phyloP scores from a whole-genome alignment of 78 protist species.

The Protostelium mycophagum region DNA sequence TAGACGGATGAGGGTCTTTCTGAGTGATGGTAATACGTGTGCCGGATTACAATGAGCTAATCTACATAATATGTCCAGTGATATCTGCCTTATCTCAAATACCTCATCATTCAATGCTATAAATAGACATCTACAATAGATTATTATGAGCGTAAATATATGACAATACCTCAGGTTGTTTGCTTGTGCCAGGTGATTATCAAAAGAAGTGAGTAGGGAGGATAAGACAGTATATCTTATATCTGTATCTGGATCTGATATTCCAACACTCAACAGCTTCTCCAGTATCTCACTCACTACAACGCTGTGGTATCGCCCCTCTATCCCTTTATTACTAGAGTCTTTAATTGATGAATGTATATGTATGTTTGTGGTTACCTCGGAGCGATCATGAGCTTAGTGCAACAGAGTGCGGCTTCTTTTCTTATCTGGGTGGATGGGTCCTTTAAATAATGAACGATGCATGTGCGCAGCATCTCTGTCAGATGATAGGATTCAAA shows the following conservation, averaged over 20 bases:
- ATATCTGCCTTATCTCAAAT: slow-evolving; percentile 77
- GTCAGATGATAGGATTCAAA: slow-evolving; percentile 52
- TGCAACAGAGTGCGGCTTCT: slow-evolving; percentile 40
- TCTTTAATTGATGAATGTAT: not conserved
- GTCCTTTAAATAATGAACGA: slow-evolving; percentile 72
- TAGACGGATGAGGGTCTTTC: slow-evolving; percentile 88
- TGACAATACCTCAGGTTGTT: slow-evolving; percentile 64
- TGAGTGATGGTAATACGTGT: slow-evolving; percentile 86
- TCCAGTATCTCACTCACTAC: slow-evolving; percentile 70
- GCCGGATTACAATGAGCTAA: slow-evolving; percentile 92
- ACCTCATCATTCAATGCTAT: slow-evolving; percentile 73
- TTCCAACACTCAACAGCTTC: slow-evolving; percentile 60
- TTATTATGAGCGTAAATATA: slow-evolving; percentile 71
- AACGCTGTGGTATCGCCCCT: not conserved
- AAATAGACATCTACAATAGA: slow-evolving; percentile 51
- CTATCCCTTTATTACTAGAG: not conserved
- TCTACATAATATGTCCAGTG: slow-evolving; percentile 80
- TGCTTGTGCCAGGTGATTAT: slow-evolving; percentile 73
- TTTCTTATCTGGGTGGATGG: slow-evolving; percentile 26
- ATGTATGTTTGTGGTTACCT: slow-evolving; percentile 5
- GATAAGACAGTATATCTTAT: slow-evolving; percentile 69
- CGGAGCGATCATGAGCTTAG: slow-evolving; percentile 21
- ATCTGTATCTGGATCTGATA: slow-evolving; percentile 77
- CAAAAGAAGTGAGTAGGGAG: slow-evolving; percentile 62
- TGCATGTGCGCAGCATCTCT: slow-evolving; percentile 57